phyloP scores from a whole-genome alignment of 306 rosid genomes.

The Rosa persica region DNA sequence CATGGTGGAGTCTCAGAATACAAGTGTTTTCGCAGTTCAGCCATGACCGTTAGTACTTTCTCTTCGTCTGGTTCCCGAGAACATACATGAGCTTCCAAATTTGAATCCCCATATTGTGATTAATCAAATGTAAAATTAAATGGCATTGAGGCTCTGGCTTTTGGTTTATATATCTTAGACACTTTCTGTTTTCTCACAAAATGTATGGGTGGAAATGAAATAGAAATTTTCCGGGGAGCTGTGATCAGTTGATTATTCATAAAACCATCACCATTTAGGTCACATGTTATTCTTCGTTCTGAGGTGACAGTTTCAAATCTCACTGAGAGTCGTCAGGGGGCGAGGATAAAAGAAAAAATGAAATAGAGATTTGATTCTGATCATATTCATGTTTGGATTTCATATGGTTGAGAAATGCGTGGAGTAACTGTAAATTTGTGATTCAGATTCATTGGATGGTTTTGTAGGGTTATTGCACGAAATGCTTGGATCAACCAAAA shows the following conservation, averaged over 20 bases:
- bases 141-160: neutral
- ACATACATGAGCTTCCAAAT: neutral
- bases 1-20: constrained; percentile 47
- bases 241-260: too few species aligned
- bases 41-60: constrained; percentile 65
- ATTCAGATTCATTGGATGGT: constrained; percentile 10
- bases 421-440: neutral
- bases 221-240: too few species aligned
- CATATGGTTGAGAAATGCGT: neutral
- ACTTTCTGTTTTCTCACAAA: neutral
- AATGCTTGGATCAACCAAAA: constrained; percentile 85
- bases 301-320: neutral
- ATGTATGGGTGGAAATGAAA: neutral
- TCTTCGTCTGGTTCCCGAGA: constrained; percentile 24
- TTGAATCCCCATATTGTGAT: neutral
- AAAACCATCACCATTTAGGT: neutral
- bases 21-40: constrained; percentile 69
- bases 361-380: neutral
- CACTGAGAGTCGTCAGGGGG: neutral
- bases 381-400: neutral
- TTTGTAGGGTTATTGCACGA: constrained; percentile 63
- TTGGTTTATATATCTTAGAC: too few species aligned
- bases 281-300: neutral
- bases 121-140: neutral
- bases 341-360: neutral